Evolutionary conservation across 306 rosid genomes (phyloP).

Genomic region (Hylodesmum podocarpum): DNA sequence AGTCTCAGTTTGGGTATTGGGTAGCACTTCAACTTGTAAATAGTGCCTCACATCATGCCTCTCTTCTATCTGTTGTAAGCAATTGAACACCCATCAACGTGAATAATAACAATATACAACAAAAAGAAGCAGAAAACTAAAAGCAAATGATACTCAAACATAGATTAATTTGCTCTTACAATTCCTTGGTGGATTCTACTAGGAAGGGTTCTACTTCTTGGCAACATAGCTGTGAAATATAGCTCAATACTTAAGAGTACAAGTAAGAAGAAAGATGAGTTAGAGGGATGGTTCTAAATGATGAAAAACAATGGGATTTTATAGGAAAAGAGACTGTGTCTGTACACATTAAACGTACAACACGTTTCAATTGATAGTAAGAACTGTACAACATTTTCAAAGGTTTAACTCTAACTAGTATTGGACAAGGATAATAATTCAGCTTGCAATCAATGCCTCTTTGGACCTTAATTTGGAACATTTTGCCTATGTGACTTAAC

Average conservation of each 20-base stretch:
- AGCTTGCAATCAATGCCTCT: constrained; percentile 15
- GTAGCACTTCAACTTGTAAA: constrained; percentile 62
- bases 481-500: not conserved
- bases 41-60: constrained; percentile 60
- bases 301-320: constrained; percentile 30
- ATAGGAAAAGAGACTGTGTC: constrained; percentile 25
- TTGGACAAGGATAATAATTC: not conserved
- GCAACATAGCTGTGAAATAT: constrained; percentile 46
- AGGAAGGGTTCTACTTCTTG: constrained; percentile 76
- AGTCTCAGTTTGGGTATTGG: constrained; percentile 42
- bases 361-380: constrained; percentile 16
- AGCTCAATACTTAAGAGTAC: not conserved
- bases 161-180: constrained; percentile 36
- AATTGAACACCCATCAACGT: not conserved
- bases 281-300: not conserved
- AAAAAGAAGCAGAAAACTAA: not conserved
- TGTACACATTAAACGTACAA: not conserved
- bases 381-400: not conserved
- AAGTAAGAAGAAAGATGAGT: not conserved
- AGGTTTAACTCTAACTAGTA: not conserved
- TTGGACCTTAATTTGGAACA: constrained; percentile 2
- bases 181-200: constrained; percentile 75
- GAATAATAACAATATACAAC: not conserved
- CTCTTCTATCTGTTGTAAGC: constrained; percentile 54
- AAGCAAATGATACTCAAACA: not conserved